A percentile compares a stretch with the other conserved stretches of the same genome.
phyloP scores from a whole-genome alignment of 805 yeast genomes.

The Jamesozyma jinghongensis region DNA sequence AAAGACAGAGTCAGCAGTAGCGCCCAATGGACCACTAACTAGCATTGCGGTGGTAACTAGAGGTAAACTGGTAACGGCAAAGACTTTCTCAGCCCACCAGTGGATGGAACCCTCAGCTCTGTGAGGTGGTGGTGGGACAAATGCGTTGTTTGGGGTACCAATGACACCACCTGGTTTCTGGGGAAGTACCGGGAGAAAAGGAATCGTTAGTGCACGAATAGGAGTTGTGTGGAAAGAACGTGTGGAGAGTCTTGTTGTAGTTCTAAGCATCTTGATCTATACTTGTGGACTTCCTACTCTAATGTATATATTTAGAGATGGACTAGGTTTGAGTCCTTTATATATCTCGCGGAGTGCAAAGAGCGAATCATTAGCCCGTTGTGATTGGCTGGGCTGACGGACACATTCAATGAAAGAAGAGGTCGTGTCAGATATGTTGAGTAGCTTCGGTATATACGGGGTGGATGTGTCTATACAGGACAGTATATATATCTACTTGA shows the following conservation, averaged over 20 bases:
- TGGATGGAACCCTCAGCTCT: constrained; percentile 77
- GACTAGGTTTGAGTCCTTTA: background rate
- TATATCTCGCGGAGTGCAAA: background rate
- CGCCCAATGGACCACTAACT: constrained; percentile 54
- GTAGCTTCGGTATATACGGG: background rate
- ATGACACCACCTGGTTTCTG: constrained; percentile 86
- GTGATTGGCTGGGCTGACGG: too few species aligned
- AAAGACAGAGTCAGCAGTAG: constrained; percentile 64
- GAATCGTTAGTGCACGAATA: constrained; percentile 32
- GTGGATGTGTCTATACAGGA: background rate
- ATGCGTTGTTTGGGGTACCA: constrained; percentile 93
- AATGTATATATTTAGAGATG: background rate
- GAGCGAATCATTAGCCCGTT: background rate
- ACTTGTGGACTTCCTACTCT: background rate
- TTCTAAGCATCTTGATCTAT: background rate
- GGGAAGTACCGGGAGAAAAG: constrained; percentile 50
- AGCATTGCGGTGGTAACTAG: constrained; percentile 66
- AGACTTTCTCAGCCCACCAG: constrained; percentile 81
- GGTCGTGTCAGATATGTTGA: background rate
- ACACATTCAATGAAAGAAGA: too few species aligned
- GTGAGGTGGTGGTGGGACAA: constrained; percentile 50
- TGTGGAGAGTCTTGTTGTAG: background rate
- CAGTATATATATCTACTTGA: constrained; percentile 20
- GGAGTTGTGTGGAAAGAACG: constrained; percentile 19
- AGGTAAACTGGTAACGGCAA: constrained; percentile 69